Base-by-base conservation (phyloP, 805 yeast genomes). In the Osmozyma mogii region DNA sequence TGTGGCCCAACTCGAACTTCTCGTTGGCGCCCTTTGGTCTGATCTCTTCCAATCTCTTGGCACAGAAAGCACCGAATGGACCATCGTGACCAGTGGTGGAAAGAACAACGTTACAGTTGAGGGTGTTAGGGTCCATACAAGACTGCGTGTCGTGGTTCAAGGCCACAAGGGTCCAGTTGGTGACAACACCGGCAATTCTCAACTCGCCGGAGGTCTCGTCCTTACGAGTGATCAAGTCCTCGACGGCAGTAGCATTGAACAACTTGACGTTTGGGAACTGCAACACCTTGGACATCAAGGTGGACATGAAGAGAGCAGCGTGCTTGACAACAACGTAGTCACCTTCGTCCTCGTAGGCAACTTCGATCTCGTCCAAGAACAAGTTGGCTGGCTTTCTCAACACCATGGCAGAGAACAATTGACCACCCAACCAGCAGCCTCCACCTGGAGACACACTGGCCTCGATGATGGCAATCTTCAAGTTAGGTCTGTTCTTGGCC, bases 61-160 rank as follows among this genome's bases (percentile, higher is more conserved):
- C 85, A 37, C 75, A 70, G 60, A 78, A 78, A 6, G 88, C 87
- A 36, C 88, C 88, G 58, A 79, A 77, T 30, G 85, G 87, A 46
- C 89, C 88, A 51, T 80, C 89, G 49, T 80, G 88, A 35, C 88
- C 89, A 18, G 84, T 73, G 38, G 85, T 74, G 10, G 85, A 78
- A 34, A 81, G 61, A 34, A 80, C 73, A 32, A 81, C 74, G 49
- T 62, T 52, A 37, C 66, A 63, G 47, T 79, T 80, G 62, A 80
- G 76, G 37, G 84, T 79, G 61, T 79, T 78, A 28, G 88, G 87
- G 50, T 79, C 88, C 87, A 80, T 80, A 53, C 88, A 80, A 9
- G 81, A 73, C 54, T 80, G 88, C 32, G 73, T 72, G 50, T 76
- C 82, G 48, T 80, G 88, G 54, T 78, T 77, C 69, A 76, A 66